These are phyloP conservation scores for Eutrema japonicum DNA, from an alignment of 345 rosid species.

Conservation along the genomic window DNA sequence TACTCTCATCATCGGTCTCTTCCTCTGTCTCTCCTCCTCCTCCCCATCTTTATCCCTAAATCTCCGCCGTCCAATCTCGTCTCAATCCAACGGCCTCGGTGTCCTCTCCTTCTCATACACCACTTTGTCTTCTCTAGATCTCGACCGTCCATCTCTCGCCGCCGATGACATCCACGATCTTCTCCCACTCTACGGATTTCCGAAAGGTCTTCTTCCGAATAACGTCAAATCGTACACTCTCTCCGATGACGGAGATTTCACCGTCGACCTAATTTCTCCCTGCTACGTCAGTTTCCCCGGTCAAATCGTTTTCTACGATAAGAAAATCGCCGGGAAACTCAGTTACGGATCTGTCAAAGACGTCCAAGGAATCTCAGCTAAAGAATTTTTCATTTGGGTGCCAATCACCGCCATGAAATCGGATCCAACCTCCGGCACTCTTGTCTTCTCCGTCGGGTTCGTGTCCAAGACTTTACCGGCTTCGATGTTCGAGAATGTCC, in stretches of 20 bases:
- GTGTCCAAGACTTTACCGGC: slow-evolving; percentile 68
- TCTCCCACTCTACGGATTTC: slow-evolving; percentile 66
- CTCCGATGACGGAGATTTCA: slow-evolving; percentile 58
- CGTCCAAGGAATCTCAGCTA: slow-evolving; percentile 69
- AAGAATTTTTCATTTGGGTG: slow-evolving; percentile 68
- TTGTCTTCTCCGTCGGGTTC: slow-evolving; percentile 78
- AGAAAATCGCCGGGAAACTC: slow-evolving; percentile 58
- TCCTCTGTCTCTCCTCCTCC: slow-evolving; percentile 29
- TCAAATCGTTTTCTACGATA: slow-evolving; percentile 58
- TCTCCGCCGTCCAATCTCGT: slow-evolving; percentile 27
- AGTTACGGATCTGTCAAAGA: slow-evolving; percentile 61
- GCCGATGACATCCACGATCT: slow-evolving; percentile 66
- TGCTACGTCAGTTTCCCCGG: slow-evolving; percentile 68
- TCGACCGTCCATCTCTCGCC: slow-evolving; percentile 30
- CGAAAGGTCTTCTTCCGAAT: slow-evolving; percentile 68
- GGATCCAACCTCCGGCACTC: slow-evolving; percentile 45
- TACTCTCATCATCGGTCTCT: slow-evolving; percentile 24
- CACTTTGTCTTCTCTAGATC: slow-evolving; percentile 33
- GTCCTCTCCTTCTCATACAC: slow-evolving; percentile 38
- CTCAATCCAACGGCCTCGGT: slow-evolving; percentile 29
- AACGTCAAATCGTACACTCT: slow-evolving; percentile 64
- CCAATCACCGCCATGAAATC: slow-evolving; percentile 64
- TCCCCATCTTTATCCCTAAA: slow-evolving; percentile 23
- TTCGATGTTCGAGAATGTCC: slow-evolving; percentile 58
- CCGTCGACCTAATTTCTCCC: slow-evolving; percentile 45